These are phyloP conservation scores for Leccinum subrobustum DNA, from an alignment of 1,284 basidiomycete genomes.

Conservation along the genomic window DNA sequence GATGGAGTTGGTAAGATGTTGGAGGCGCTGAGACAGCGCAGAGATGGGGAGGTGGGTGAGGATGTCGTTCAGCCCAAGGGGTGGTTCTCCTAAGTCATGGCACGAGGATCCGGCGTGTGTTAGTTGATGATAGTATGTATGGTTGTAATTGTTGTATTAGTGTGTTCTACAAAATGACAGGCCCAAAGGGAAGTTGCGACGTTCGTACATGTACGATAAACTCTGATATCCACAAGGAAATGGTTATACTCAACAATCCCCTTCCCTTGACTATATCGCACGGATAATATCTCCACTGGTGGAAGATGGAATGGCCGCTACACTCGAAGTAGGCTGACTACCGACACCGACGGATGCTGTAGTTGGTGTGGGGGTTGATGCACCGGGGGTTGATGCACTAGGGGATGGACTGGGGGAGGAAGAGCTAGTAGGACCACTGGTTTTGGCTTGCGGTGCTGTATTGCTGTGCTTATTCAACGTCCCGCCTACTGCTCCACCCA, in stretches of 20 bases:
- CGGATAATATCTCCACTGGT: not conserved
- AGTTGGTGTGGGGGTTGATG: no score
- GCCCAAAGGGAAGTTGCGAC: not conserved
- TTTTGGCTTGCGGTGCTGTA: not conserved
- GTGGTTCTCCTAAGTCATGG: constrained; percentile 42
- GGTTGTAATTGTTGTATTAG: not conserved
- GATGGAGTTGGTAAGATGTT: constrained; percentile 64
- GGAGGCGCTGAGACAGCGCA: constrained; percentile 57
- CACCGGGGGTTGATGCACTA: no score
- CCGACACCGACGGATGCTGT: not conserved
- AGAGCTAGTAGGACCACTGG: rapidly evolving
- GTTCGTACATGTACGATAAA: not conserved
- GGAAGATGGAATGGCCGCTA: not conserved
- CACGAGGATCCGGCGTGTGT: not conserved
- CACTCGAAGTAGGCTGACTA: not conserved
- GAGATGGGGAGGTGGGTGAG: constrained; percentile 58
- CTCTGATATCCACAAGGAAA: not conserved
- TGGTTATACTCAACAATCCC: not conserved
- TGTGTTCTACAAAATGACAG: not conserved
- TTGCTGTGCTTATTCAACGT: constrained; percentile 34
- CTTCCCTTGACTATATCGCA: not conserved
- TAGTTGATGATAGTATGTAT: not conserved
- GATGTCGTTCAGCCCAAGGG: constrained; percentile 46
- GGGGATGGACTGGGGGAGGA: not conserved
- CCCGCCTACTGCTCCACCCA: constrained; percentile 64